phyloP scores from a whole-genome alignment of 2,329 filamentous ascomycete genomes.

The Sarocladiaceae sp. region DNA sequence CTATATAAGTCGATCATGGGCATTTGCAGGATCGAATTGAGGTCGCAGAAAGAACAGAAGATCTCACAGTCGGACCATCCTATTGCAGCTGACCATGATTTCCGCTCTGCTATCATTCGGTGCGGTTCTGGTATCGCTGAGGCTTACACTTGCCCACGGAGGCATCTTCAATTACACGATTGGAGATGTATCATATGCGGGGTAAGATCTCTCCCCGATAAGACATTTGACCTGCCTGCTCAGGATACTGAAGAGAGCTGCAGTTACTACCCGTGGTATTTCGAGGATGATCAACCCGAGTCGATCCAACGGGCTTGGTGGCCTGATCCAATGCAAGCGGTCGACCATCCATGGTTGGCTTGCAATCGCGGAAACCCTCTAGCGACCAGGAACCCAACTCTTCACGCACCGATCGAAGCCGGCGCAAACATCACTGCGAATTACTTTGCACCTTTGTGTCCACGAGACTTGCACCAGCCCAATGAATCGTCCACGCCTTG shows the following conservation, averaged over 20 bases:
- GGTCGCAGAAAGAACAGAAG: background rate
- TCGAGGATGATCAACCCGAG: slow-evolving; percentile 13
- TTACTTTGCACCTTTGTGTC: slow-evolving; percentile 6
- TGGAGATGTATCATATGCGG: slow-evolving; percentile 6
- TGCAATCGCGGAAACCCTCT: slow-evolving; percentile 14
- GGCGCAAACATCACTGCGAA: slow-evolving; percentile 43
- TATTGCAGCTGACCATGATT: background rate
- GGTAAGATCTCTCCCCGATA: background rate
- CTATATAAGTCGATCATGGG: too few species aligned
- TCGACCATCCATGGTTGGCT: slow-evolving; percentile 12
- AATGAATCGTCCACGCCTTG: slow-evolving; percentile 24
- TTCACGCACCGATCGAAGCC: slow-evolving; percentile 31
- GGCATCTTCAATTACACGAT: slow-evolving; percentile 10
- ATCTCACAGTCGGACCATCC: background rate
- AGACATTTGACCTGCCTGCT: background rate
- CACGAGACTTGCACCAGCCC: slow-evolving; percentile 7
- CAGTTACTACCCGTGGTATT: slow-evolving; percentile 12
- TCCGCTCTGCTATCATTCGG: background rate
- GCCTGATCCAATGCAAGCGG: slow-evolving; percentile 13
- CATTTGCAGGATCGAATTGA: background rate
- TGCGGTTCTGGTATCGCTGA: background rate
- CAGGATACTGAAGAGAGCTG: too few species aligned
- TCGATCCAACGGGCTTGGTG: slow-evolving; percentile 15
- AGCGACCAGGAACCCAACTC: slow-evolving; percentile 9
- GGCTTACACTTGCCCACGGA: background rate